Evolutionary conservation across 495 filamentous ascomycete species (phyloP), one percentile per base, ranked within the genome.

Genomic region (Acidiella bohemica): DNA sequence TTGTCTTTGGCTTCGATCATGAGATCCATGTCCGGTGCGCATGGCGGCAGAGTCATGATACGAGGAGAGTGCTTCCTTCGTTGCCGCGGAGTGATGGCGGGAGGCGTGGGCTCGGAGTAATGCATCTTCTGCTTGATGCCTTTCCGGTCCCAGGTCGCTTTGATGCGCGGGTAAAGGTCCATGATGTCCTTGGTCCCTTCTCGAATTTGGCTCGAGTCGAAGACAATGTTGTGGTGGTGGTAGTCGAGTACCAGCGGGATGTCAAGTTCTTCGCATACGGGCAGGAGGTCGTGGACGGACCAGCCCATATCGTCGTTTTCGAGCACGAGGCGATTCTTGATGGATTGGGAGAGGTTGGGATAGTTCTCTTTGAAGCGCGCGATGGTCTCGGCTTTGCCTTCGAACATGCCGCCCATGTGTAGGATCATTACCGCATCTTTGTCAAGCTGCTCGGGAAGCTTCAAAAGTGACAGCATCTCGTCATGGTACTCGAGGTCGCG

Each of bases 1-100:
- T 95, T 97, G 53, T 94, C 87, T 53, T 95, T 97, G 13, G 90
- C 90, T 63, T 97, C 90, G 42, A 95, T 94, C 90, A 95, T 97
- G 10, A 95, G 66, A 55, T 94, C 90, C 80, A 92, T 88, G 5
- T 75, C 74, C 4, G 72, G 63, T 1, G 75, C 63, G 49, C 86
- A 94, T 0, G 88, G 88, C 10, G 88, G 88, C 12, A 97, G 59
- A 0, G 74, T 81, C 23, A 63, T 58, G 3, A 90, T 83, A 5
- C 87, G 69, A 0, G 81, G 75, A 32, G 74, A 81, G 53, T 95
- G 88, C 58, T 93, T 93, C 25, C 87, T 67, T 12, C 87, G 67
- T 48, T 90, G 78, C 4, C 75, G 61, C 0, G 66, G 68, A 0
- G 85, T 93, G 46, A 93, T 73, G 4, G 87, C 84, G 3, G 73